Percentiles rank a stretch among this genome's conserved stretches.
Conservation (phyloP, 1,139 yeast species). For the Ogataea hybrid region DNA sequence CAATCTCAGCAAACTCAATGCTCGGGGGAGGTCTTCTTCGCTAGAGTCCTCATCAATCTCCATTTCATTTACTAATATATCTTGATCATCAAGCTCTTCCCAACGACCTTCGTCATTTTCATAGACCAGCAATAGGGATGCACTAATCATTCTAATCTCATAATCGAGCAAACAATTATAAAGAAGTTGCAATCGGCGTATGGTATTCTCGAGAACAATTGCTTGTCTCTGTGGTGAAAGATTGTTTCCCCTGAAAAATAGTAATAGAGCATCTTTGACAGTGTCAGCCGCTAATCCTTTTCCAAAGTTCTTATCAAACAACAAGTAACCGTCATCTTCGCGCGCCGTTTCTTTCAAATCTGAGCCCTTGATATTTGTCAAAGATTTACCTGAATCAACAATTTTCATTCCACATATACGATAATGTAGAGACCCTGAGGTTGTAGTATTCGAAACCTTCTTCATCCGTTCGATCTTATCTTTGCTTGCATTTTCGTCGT, state of each 20-base stretch:
- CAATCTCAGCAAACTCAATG: constrained; percentile 54
- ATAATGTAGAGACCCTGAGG: constrained; percentile 73
- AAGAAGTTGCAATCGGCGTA: constrained; percentile 59
- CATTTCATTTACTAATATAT: constrained; percentile 41
- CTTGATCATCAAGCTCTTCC: constrained; percentile 35
- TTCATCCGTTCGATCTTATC: constrained; percentile 64
- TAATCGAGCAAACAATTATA: constrained; percentile 59
- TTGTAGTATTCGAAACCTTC: constrained; percentile 65
- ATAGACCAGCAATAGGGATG: constrained; percentile 70
- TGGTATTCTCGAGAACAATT: constrained; percentile 41
- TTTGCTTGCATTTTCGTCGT: constrained; percentile 55
- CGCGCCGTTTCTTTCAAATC: constrained; percentile 26
- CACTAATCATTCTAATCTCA: constrained; percentile 69
- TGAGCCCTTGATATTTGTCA: constrained; percentile 17
- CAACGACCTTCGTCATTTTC: constrained; percentile 64
- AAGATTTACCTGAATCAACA: constrained; percentile 20
- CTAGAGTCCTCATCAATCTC: constrained; percentile 34
- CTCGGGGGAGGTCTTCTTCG: constrained; percentile 19
- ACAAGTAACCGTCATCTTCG: constrained; percentile 38
- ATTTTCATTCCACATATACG: constrained; percentile 90
- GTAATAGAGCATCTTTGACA: constrained; percentile 46
- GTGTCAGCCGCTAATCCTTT: constrained; percentile 48
- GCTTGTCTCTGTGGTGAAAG: constrained; percentile 33
- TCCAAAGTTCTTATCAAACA: constrained; percentile 71
- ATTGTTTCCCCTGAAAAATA: constrained; percentile 47